Evolutionary conservation across 495 filamentous ascomycete genomes (phyloP).

Genomic region (Oleoguttula mirabilis): DNA sequence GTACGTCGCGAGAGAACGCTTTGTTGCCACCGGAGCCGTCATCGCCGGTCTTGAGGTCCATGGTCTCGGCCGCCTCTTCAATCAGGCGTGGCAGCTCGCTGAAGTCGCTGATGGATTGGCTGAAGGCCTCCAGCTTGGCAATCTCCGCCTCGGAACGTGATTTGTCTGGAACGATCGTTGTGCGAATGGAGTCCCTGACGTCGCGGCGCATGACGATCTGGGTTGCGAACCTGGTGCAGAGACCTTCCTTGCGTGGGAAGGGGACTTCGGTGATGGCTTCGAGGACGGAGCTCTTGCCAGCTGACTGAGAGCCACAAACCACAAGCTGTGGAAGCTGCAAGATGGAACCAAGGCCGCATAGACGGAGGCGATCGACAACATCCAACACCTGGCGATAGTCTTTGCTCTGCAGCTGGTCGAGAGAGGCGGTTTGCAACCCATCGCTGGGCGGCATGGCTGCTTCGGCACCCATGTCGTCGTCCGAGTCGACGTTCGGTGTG

Average conservation of each 20-base stretch:
- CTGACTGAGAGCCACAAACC: conserved; percentile 61
- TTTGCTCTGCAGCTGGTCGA: neutral
- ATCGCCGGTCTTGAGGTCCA: conserved; percentile 22
- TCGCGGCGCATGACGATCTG: conserved; percentile 43
- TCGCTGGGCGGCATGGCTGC: too few species aligned
- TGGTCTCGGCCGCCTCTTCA: conserved; percentile 23
- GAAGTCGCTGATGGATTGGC: conserved; percentile 22
- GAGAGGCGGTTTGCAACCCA: too few species aligned
- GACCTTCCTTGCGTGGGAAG: conserved; percentile 51
- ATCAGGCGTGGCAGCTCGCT: conserved; percentile 25
- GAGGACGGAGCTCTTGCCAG: conserved; percentile 63
- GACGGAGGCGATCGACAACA: conserved; percentile 45
- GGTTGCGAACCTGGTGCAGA: conserved; percentile 59
- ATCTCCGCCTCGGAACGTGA: conserved; percentile 20
- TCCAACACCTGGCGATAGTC: conserved; percentile 34
- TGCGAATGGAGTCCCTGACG: conserved; percentile 17
- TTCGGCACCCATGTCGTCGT: too few species aligned
- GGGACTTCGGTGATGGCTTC: conserved; percentile 60
- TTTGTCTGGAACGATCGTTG: conserved; percentile 28
- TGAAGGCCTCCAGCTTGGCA: conserved; percentile 25
- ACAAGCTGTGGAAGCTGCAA: conserved; percentile 57
- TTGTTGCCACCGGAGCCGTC: neutral
- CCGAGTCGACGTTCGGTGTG: too few species aligned
- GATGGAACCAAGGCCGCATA: conserved; percentile 41
- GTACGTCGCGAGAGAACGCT: conserved; percentile 48